Percentiles rank a stretch among this genome's conserved stretches.
Conservation (phyloP, 768 basidiomycete species). For the Paxillus involutus region DNA sequence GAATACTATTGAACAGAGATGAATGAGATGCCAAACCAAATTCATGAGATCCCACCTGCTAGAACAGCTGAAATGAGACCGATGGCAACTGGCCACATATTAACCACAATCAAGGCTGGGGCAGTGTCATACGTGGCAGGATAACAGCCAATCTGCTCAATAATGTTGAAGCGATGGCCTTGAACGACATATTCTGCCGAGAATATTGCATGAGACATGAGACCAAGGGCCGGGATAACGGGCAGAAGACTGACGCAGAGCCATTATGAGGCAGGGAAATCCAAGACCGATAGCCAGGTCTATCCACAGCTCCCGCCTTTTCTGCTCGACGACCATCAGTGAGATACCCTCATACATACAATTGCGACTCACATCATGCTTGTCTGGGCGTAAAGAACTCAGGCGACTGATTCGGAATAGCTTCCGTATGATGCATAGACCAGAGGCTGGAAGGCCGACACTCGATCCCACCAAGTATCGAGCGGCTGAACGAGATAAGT, state of each 20-base stretch:
- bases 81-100: slow-evolving; percentile 17
- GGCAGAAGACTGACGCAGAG: slow-evolving; percentile 22
- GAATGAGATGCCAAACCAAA: background rate
- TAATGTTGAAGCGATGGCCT: slow-evolving; percentile 20
- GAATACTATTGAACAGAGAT: slow-evolving; percentile 14
- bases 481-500: slow-evolving; percentile 33
- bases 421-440: slow-evolving; percentile 59
- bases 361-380: slow-evolving; percentile 28
- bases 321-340: slow-evolving; percentile 24
- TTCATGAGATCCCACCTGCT: slow-evolving; percentile 14
- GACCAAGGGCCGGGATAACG: background rate
- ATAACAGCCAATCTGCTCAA: slow-evolving; percentile 28
- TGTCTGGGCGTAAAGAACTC: background rate
- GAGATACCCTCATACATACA: background rate
- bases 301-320: slow-evolving; percentile 46
- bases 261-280: slow-evolving; percentile 36
- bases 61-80: slow-evolving; percentile 21
- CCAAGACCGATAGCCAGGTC: slow-evolving; percentile 37
- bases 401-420: slow-evolving; percentile 54
- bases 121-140: slow-evolving; percentile 8
- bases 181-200: slow-evolving; percentile 25
- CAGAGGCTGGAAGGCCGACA: slow-evolving; percentile 52
- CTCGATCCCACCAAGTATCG: slow-evolving; percentile 43
- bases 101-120: slow-evolving; percentile 15
- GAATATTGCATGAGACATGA: background rate